These are phyloP conservation scores for Mortierella sp. DNA, from an alignment of 371 early-diverging fungal genomes.

Conservation along the genomic window DNA sequence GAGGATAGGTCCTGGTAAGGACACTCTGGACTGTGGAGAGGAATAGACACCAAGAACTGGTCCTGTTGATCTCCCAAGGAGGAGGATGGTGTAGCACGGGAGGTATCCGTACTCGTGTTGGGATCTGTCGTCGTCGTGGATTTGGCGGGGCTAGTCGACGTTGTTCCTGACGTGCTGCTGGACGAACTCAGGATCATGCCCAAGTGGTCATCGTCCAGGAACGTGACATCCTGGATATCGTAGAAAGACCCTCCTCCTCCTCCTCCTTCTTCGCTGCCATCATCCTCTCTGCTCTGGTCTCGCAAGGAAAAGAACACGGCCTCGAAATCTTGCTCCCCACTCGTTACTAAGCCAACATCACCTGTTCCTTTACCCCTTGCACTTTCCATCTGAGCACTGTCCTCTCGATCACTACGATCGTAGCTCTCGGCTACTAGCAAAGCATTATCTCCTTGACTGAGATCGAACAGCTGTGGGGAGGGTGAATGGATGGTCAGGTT, in stretches of 20 bases:
- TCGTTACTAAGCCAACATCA: too few species aligned
- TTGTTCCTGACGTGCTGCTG: not conserved
- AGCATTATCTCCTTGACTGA: not conserved
- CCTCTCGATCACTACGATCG: too few species aligned
- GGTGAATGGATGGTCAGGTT: too few species aligned
- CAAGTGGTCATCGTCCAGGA: conserved; percentile 19
- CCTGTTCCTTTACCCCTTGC: too few species aligned
- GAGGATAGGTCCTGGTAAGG: too few species aligned
- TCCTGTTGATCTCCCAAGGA: not conserved
- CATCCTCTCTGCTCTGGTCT: conserved; percentile 2
- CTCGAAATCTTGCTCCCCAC: conserved; percentile 9
- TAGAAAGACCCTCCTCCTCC: not conserved
- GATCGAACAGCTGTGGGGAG: not conserved
- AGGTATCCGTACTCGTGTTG: too few species aligned
- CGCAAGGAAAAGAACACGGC: conserved; percentile 7
- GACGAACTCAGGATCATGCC: conserved; percentile 14
- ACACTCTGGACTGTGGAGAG: not conserved
- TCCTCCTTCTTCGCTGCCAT: not conserved
- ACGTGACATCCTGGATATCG: conserved; percentile 17
- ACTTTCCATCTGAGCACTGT: too few species aligned
- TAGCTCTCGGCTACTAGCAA: too few species aligned
- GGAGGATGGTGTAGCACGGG: too few species aligned
- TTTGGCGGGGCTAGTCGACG: not conserved
- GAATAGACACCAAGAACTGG: conserved; percentile 1
- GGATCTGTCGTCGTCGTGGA: too few species aligned